phyloP scores from a whole-genome alignment of 371 early-diverging fungal species.

The Rhizopus arrhizus region DNA sequence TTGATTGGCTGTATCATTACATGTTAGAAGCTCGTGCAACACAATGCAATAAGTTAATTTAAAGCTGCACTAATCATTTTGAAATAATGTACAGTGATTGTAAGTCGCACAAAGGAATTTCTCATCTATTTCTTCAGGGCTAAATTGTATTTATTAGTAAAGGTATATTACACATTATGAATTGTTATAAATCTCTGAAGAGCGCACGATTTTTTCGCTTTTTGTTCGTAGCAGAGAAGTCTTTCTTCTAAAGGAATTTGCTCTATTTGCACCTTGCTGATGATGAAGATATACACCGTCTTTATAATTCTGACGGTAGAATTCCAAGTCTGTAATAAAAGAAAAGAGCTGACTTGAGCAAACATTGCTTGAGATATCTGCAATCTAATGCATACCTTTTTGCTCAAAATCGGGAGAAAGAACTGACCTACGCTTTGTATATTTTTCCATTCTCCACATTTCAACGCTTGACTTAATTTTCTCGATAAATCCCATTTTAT shows the following conservation, averaged over 20 bases:
- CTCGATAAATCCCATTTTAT: slow-evolving; percentile 60
- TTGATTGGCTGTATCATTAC: no score
- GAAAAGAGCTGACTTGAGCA: not conserved
- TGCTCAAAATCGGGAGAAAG: slow-evolving; percentile 65
- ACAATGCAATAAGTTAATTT: no score
- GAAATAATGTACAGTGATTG: no score
- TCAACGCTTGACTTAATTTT: slow-evolving; percentile 62
- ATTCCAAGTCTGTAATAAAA: slow-evolving; percentile 46
- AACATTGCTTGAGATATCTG: not conserved
- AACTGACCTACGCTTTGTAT: slow-evolving; percentile 63
- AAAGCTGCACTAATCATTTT: no score
- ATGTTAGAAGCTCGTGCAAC: no score
- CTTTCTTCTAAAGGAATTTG: slow-evolving; percentile 13
- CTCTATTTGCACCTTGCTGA: slow-evolving; percentile 13
- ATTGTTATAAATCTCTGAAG: slow-evolving; percentile 40
- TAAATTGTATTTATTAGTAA: no score
- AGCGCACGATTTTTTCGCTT: slow-evolving; percentile 42
- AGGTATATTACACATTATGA: not conserved
- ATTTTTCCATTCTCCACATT: slow-evolving; percentile 69
- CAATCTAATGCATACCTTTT: slow-evolving; percentile 32
- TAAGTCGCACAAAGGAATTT: no score
- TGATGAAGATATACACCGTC: slow-evolving; percentile 63
- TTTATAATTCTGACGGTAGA: slow-evolving; percentile 59
- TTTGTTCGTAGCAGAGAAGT: slow-evolving; percentile 32
- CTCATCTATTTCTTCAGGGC: no score